Evolutionary conservation across 192 early-diverging fungal genomes (phyloP), one percentile per base, ranked within the genome.

Genomic region (Coemansia sp.): DNA sequence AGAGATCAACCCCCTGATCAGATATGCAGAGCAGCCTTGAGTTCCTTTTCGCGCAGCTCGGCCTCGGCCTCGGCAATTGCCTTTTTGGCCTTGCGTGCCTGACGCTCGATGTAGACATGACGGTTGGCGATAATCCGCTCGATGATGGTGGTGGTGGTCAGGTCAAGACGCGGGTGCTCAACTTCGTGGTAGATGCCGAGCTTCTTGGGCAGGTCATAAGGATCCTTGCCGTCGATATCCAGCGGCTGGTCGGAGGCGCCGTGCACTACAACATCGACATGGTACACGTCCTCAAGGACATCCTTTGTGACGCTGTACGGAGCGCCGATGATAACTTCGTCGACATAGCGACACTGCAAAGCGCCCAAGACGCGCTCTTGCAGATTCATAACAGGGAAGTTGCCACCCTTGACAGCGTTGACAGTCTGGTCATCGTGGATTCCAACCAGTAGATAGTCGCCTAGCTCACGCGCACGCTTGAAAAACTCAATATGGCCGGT

Each of bases 401-500:
- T 93, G 60, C 87, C 82, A 25, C 92, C 93, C 83, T 92, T 92
- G 74, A 94, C 82, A 6, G 85, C 86, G 71, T 97, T 94, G 52
- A 96, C 92, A 5, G 89, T 89, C 86, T 89, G 87, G 83, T 96
- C 96, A 57, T 95, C 92, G 72, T 95, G 94, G 28, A 98, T 85
- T 36, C 95, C 96, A 17, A 97, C 96, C 45, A 98, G 85, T 60
- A 98, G 79, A 61, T 92, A 98, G 80, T 94, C 88, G 48, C 96
- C 95, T 52, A 89, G 76, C 59, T 85, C 87, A 66, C 88, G 93
- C 29, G 93, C 94, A 64, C 90, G 86, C 69, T 89, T 89, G 71
- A 98, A 80, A 81, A 96, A 96, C 75, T 96, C 92, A 68, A 94
- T 92, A 73, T 98, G 96, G n/a, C 93, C 93, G 4, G 90, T 89